These are phyloP conservation scores for Epichloe bromicola DNA, from an alignment of 2,329 filamentous ascomycete species.

Conservation along the genomic window DNA sequence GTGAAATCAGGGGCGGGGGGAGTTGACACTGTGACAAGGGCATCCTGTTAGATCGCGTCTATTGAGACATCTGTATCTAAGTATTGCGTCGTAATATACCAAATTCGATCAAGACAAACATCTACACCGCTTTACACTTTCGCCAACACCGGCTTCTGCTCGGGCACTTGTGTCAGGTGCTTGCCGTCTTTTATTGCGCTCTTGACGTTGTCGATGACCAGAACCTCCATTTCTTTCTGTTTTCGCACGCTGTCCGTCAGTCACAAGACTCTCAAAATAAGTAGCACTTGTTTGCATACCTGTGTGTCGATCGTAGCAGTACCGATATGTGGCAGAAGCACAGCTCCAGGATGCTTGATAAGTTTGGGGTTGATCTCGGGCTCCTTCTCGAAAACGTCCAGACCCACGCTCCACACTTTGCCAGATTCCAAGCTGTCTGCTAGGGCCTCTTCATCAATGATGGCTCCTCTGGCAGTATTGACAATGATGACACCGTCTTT, in stretches of 20 bases:
- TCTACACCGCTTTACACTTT: constrained; percentile 1
- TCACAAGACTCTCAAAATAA: too few relatives aligned
- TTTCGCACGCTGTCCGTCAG: too few relatives aligned
- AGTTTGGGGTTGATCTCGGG: constrained; percentile 49
- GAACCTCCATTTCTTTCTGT: constrained; percentile 15
- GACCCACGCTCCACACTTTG: constrained; percentile 38
- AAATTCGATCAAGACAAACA: not conserved
- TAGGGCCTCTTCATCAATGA: constrained; percentile 43
- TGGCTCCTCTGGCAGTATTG: constrained; percentile 43
- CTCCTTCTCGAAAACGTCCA: constrained; percentile 46
- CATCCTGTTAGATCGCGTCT: not conserved
- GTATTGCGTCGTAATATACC: not conserved
- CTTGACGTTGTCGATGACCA: constrained; percentile 18
- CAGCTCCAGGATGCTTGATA: constrained; percentile 42
- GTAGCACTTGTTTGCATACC: not conserved
- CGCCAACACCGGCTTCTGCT: constrained; percentile 3
- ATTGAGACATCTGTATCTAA: not conserved
- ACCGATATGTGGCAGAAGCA: constrained; percentile 55
- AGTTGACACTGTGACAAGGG: not conserved
- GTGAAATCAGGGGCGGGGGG: not conserved
- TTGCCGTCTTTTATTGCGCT: constrained; percentile 17
- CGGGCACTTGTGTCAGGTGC: constrained; percentile 8
- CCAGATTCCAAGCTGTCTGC: constrained; percentile 39
- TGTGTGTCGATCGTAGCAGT: constrained; percentile 45
- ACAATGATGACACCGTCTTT: constrained; percentile 43